Conservation (phyloP, 73 alveolate species). For the Tetrahymena malaccensis region DNA sequence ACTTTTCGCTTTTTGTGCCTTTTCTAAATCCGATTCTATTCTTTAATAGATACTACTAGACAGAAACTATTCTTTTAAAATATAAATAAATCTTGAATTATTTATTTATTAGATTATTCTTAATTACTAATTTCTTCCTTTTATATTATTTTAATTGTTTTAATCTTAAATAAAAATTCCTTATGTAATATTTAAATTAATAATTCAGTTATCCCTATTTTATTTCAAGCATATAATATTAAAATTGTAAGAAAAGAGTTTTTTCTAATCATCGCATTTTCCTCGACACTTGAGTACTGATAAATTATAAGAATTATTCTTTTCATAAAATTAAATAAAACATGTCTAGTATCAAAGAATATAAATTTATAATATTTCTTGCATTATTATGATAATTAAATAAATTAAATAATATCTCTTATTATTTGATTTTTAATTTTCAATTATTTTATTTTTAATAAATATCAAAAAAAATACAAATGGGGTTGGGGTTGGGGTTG, state of each 20-base stretch:
- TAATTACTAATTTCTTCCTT: background rate
- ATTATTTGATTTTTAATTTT: no score
- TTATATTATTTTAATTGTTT: background rate
- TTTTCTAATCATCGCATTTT: background rate
- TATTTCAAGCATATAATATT: no score
- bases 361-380: no score
- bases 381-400: no score
- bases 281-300: background rate
- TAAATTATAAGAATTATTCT: background rate
- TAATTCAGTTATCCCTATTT: background rate
- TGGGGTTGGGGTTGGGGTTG: no score
- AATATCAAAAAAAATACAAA: no score
- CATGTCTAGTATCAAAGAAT: no score
- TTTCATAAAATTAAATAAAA: no score
- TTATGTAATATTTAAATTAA: background rate
- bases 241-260: no score
- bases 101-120: background rate
- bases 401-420: no score
- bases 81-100: background rate
- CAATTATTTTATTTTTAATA: no score
- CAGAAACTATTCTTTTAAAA: background rate
- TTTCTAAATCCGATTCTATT: background rate
- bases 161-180: background rate
- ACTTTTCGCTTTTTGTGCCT: background rate
- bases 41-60: background rate